A percentile compares a stretch with the other conserved stretches of the same genome.
Conservation (phyloP, 2,329 filamentous ascomycete species). For the Xylariomycetidae sp. region DNA sequence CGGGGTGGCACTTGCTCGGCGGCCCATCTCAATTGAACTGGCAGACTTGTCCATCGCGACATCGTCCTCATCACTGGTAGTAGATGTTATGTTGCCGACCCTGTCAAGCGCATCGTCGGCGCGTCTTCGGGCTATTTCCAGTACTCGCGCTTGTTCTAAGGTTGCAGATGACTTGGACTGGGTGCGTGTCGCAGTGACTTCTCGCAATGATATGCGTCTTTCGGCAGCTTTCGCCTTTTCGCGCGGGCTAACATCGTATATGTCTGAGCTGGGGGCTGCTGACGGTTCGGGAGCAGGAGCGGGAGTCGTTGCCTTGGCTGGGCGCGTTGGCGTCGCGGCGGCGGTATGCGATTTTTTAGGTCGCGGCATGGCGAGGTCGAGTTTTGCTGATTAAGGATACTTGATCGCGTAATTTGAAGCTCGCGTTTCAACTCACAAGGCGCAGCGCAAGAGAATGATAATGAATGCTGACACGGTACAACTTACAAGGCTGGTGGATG, state of each 20-base stretch:
- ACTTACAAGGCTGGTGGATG: slow-evolving; percentile 3
- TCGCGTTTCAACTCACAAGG: slow-evolving; percentile 1
- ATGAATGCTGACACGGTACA: neutral
- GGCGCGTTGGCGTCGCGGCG: slow-evolving; percentile 19
- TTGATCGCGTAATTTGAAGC: neutral
- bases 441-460: neutral
- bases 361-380: slow-evolving; percentile 22
- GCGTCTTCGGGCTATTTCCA: slow-evolving; percentile 19
- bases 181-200: slow-evolving; percentile 10
- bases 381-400: neutral
- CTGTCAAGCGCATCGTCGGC: slow-evolving; percentile 27
- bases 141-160: slow-evolving; percentile 15
- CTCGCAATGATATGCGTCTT: slow-evolving; percentile 19
- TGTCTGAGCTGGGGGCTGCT: slow-evolving; percentile 20
- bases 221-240: slow-evolving; percentile 22
- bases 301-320: slow-evolving; percentile 16
- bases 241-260: slow-evolving; percentile 28
- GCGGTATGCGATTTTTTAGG: slow-evolving; percentile 21
- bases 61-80: slow-evolving; percentile 12
- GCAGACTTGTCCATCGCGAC: slow-evolving; percentile 10
- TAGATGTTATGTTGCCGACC: slow-evolving; percentile 28
- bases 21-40: slow-evolving; percentile 15
- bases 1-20: slow-evolving; percentile 22
- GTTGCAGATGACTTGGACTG: slow-evolving; percentile 8
- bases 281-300: slow-evolving; percentile 6